Evolutionary conservation across 1,284 basidiomycete species (phyloP), one percentile per base, ranked within the genome.

Genomic region (Ceratobasidium sp.): DNA sequence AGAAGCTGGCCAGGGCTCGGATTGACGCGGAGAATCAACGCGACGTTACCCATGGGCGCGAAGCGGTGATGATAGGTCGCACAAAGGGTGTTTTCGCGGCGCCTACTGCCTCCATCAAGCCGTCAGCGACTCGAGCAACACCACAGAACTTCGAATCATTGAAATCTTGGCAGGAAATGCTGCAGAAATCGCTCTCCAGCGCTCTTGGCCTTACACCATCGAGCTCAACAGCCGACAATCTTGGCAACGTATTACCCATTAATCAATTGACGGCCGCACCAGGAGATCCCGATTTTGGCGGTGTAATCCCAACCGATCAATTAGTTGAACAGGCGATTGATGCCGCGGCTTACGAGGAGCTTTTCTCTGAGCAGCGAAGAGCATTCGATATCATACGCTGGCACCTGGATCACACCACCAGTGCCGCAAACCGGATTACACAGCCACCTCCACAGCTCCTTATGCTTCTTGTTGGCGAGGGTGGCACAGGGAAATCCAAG

Each of bases 401-500:
- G 31, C 74, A 75, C 41, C 22, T 75, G 15, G 11, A 5, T 5
- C 27, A 22, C 4, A 36, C 24, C 5, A 0, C 1, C 14, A 57
- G 59, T 1, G 6, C 45, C 4, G 6, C 4, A 41, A 41, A 41
- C 36, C 11, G 11, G 4, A 11, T 5, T 41, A 5, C 36, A 41
- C 4, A 41, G 36, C 36, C 11, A 5, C 8, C 59, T 0, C 8
- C 9, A 7, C 75, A 75, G 36, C 24, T 75, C 19, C n/a, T 75
- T 1, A 62, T 75, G 75, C 53, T 29, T 1, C n/a, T 75, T 9
- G 29, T 50, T 8, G 57, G 75, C 3, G 75, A 75, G 59, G 75
- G 69, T 1, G 75, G 75, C 5, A 75, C 75, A 1, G 75, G 75
- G 1, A 75, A 75, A 41, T 75, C 75, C 9, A 59, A 56, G 31